These are phyloP conservation scores for Gnetum montanum DNA, from an alignment of 75 land plant species.

Conservation along the genomic window DNA sequence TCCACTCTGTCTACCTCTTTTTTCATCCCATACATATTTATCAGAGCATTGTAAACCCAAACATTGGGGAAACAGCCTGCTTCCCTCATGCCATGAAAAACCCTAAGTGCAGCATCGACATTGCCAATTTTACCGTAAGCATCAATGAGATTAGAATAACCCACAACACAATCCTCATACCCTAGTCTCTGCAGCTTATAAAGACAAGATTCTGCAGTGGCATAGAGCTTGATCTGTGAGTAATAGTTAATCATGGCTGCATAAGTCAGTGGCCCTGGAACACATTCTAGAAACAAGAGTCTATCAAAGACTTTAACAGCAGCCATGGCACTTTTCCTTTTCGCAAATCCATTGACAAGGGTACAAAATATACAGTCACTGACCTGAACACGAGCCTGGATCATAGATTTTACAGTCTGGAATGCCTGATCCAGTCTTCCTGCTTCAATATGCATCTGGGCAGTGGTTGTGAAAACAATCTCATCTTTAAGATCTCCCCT, in stretches of 20 bases:
- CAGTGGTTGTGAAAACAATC: conserved; percentile 25
- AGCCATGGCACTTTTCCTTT: conserved; percentile 21
- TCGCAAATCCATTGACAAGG: conserved; percentile 50
- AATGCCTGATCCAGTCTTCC: conserved; percentile 38
- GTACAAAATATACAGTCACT: conserved; percentile 54
- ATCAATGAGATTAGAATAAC: conserved; percentile 56
- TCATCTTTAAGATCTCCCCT: conserved; percentile 30
- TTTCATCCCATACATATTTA: conserved; percentile 60
- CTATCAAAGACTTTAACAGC: conserved; percentile 26
- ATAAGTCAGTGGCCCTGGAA: conserved; percentile 57
- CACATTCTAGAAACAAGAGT: conserved; percentile 24
- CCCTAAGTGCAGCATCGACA: conserved; percentile 44
- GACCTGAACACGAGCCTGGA: conserved; percentile 17
- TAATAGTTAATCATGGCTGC: conserved; percentile 43
- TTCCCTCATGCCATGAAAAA: conserved; percentile 49
- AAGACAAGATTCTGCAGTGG: conserved; percentile 34
- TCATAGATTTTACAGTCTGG: conserved; percentile 34
- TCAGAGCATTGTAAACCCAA: conserved; percentile 61
- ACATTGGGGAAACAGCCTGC: conserved; percentile 49
- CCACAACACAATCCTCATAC: conserved; percentile 50
- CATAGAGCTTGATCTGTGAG: conserved; percentile 12
- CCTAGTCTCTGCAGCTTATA: conserved; percentile 37
- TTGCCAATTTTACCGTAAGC: conserved; percentile 68
- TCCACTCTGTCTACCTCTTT: too few species aligned
- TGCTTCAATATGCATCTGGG: conserved; percentile 45